Conservation (phyloP, 441 rosid genomes). For the Eruca vesicaria region DNA sequence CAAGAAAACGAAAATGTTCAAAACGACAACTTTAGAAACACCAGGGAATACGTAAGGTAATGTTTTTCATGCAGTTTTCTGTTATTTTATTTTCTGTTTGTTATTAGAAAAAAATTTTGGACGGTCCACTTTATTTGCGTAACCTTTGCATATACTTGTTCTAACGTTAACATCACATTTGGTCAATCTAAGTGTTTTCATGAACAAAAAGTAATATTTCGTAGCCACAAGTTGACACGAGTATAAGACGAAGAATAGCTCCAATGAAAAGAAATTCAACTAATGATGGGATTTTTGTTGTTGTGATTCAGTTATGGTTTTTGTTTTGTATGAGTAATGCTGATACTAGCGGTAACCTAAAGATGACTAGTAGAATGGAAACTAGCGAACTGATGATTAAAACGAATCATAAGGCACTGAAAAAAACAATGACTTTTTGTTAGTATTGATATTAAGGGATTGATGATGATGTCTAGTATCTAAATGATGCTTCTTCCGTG, state of each 20-base stretch:
- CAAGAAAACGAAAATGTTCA: slow-evolving; percentile 27
- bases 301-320: background rate
- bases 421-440: too few species aligned
- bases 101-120: background rate
- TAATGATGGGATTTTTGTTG: slow-evolving; percentile 21
- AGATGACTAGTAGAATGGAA: background rate
- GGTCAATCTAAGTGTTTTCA: slow-evolving; percentile 16
- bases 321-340: slow-evolving; percentile 5
- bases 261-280: slow-evolving; percentile 19
- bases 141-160: slow-evolving; percentile 16
- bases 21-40: slow-evolving; percentile 15
- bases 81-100: background rate
- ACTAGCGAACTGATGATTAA: too few species aligned
- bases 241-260: slow-evolving; percentile 10
- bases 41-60: slow-evolving; percentile 12
- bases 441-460: background rate
- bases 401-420: background rate
- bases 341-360: slow-evolving; percentile 1
- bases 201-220: background rate
- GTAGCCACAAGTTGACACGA: slow-evolving; percentile 27
- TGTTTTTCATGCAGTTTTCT: slow-evolving; percentile 28
- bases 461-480: background rate
- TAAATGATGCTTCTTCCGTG: background rate
- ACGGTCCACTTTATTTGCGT: slow-evolving; percentile 35
- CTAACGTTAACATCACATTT: slow-evolving; percentile 30